phyloP scores from a whole-genome alignment of 371 early-diverging fungal species.

The Umbelopsis sp. region DNA sequence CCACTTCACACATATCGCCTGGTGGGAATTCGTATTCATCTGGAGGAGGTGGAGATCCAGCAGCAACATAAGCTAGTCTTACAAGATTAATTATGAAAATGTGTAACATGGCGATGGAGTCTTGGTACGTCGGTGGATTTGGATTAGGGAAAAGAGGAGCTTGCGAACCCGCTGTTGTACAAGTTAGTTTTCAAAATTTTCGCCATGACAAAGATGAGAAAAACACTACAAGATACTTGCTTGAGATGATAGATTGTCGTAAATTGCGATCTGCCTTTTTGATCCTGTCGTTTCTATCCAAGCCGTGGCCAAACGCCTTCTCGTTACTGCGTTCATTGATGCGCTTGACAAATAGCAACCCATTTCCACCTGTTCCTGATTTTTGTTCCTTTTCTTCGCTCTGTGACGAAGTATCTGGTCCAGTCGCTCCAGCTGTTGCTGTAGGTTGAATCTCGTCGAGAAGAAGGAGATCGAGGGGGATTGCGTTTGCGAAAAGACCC shows the following conservation, averaged over 20 bases:
- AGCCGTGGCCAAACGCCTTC: slow-evolving; percentile 34
- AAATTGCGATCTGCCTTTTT: slow-evolving; percentile 33
- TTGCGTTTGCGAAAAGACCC: slow-evolving; percentile 65
- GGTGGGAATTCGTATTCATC: slow-evolving; percentile 58
- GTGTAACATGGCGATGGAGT: slow-evolving; percentile 61
- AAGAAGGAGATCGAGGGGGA: slow-evolving; percentile 67
- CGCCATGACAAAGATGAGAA: slow-evolving; percentile 20
- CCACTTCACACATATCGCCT: slow-evolving; percentile 56
- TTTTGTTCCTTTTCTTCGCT: slow-evolving; percentile 42
- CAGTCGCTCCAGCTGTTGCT: slow-evolving; percentile 31
- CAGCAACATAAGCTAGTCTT: slow-evolving; percentile 69
- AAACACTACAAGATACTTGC: neutral
- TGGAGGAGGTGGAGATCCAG: slow-evolving; percentile 66
- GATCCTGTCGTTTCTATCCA: slow-evolving; percentile 40
- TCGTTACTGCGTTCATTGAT: slow-evolving; percentile 44
- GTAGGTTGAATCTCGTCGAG: slow-evolving; percentile 58
- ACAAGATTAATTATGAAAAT: slow-evolving; percentile 62
- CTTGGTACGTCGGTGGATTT: slow-evolving; percentile 56
- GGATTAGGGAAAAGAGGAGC: slow-evolving; percentile 63
- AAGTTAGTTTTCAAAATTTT: neutral
- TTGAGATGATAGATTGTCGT: slow-evolving; percentile 31
- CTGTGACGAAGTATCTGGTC: slow-evolving; percentile 24
- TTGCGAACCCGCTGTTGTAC: slow-evolving; percentile 47
- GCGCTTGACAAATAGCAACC: slow-evolving; percentile 46
- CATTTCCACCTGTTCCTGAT: slow-evolving; percentile 30